Percentiles rank a stretch among this genome's conserved stretches.
phyloP scores from a whole-genome alignment of 2,329 filamentous ascomycete species.

The Niveomyces coronatus region DNA sequence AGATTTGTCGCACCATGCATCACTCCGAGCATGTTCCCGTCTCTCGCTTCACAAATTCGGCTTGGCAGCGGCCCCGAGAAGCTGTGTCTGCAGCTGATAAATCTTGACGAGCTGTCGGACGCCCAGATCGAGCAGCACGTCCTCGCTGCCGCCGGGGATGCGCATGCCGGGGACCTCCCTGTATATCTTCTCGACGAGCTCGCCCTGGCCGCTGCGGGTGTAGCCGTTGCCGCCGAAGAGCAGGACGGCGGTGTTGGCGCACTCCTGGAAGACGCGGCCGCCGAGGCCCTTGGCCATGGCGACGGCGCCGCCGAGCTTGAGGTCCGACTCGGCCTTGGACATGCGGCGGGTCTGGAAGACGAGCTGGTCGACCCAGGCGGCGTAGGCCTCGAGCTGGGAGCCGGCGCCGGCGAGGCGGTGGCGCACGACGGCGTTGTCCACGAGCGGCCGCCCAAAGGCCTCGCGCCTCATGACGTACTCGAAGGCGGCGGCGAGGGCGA shows the following conservation, averaged over 20 bases:
- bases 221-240: slow-evolving; percentile 68
- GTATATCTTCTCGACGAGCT: slow-evolving; percentile 48
- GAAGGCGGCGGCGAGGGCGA: slow-evolving; percentile 23
- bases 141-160: slow-evolving; percentile 17
- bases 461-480: slow-evolving; percentile 26
- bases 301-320: slow-evolving; percentile 59
- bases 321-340: slow-evolving; percentile 46
- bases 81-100: slow-evolving; percentile 8
- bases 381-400: slow-evolving; percentile 55
- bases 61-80: slow-evolving; percentile 2
- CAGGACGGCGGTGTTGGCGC: slow-evolving; percentile 57
- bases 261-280: slow-evolving; percentile 62
- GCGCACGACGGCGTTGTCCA: slow-evolving; percentile 64
- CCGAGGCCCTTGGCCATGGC: slow-evolving; percentile 63
- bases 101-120: slow-evolving; percentile 17
- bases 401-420: slow-evolving; percentile 60
- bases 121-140: slow-evolving; percentile 16
- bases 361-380: slow-evolving; percentile 62
- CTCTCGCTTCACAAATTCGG: slow-evolving; percentile 5
- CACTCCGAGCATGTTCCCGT: no score
- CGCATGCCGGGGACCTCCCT: slow-evolving; percentile 19
- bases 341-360: slow-evolving; percentile 56
- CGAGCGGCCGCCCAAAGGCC: slow-evolving; percentile 37
- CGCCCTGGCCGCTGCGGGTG: slow-evolving; percentile 59
- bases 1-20: no score